phyloP scores from a whole-genome alignment of 2,329 filamentous ascomycete species.

The Clarireedia homoeocarpa region DNA sequence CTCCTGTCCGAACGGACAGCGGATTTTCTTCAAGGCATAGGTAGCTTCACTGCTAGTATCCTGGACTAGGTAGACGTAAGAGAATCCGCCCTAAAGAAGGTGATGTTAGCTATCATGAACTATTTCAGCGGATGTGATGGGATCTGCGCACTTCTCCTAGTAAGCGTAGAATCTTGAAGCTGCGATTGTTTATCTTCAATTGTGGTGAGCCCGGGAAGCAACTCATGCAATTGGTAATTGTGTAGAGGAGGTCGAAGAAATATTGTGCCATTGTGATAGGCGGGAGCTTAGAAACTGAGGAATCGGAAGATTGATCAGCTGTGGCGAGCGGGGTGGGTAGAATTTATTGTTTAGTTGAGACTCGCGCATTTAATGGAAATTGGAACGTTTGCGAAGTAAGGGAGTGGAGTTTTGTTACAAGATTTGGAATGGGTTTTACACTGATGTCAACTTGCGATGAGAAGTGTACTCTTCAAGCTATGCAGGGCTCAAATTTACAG shows the following conservation, averaged over 20 bases:
- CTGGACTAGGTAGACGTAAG: slow-evolving; percentile 97
- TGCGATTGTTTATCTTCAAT: slow-evolving; percentile 88
- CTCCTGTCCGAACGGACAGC: slow-evolving; percentile 95
- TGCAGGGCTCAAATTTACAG: background rate
- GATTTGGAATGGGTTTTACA: background rate
- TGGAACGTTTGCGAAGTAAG: background rate
- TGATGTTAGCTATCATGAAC: slow-evolving; percentile 11
- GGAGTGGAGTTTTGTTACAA: no score
- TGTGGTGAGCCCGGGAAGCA: slow-evolving; percentile 94
- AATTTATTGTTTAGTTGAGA: no score
- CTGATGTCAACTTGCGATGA: background rate
- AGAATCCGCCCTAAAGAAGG: slow-evolving; percentile 73
- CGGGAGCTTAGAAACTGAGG: background rate
- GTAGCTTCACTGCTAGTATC: slow-evolving; percentile 76
- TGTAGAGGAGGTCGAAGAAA: slow-evolving; percentile 82
- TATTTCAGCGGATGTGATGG: background rate
- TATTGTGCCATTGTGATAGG: slow-evolving; percentile 62
- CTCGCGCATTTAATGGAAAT: background rate
- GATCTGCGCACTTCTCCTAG: slow-evolving; percentile 68
- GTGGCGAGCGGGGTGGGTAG: background rate
- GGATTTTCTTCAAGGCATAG: slow-evolving; percentile 96
- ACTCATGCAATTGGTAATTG: slow-evolving; percentile 87
- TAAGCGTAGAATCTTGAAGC: slow-evolving; percentile 90
- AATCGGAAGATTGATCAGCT: background rate
- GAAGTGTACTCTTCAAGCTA: background rate